phyloP scores from a whole-genome alignment of 805 yeast species.

The Yarrowia yakushimensis region DNA sequence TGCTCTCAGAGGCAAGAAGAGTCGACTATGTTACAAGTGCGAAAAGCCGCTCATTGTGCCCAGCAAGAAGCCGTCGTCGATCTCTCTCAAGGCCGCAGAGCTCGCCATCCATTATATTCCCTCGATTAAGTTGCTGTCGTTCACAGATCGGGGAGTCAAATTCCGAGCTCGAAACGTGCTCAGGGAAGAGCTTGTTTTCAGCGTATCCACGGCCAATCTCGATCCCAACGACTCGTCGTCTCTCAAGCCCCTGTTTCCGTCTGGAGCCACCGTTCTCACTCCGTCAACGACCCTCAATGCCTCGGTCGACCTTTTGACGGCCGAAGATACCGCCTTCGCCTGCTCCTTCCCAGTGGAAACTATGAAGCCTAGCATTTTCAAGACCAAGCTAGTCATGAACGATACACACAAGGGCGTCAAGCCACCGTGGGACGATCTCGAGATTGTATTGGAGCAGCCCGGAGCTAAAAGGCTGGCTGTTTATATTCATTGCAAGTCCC shows the following conservation, averaged over 20 bases:
- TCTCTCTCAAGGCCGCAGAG: not conserved
- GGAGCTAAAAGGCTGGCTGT: not conserved
- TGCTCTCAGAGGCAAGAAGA: not conserved
- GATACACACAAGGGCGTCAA: not conserved
- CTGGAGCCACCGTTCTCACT: constrained; percentile 2
- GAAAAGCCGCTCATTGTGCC: not conserved
- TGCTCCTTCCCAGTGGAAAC: constrained; percentile 5
- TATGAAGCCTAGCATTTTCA: constrained; percentile 5
- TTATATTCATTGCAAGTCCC: constrained; percentile 9
- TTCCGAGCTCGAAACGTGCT: constrained; percentile 1
- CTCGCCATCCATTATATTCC: constrained; percentile 3
- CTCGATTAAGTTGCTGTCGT: not conserved
- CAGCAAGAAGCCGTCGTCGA: constrained; percentile 6
- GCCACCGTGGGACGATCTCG: constrained; percentile 15
- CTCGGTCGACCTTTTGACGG: not conserved
- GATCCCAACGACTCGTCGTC: not conserved
- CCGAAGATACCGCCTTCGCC: constrained; percentile 1
- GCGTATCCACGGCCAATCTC: not conserved
- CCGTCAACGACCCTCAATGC: not conserved
- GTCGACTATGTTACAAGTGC: not conserved
- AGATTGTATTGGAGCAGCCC: constrained; percentile 5
- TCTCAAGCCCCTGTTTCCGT: not conserved
- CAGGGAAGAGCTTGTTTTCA: constrained; percentile 2
- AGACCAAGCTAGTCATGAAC: constrained; percentile 16
- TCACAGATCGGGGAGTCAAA: not conserved